A percentile compares a stretch with the other conserved stretches of the same genome.
phyloP scores from a whole-genome alignment of 495 filamentous ascomycete species.

The Talaromyces ruber region DNA sequence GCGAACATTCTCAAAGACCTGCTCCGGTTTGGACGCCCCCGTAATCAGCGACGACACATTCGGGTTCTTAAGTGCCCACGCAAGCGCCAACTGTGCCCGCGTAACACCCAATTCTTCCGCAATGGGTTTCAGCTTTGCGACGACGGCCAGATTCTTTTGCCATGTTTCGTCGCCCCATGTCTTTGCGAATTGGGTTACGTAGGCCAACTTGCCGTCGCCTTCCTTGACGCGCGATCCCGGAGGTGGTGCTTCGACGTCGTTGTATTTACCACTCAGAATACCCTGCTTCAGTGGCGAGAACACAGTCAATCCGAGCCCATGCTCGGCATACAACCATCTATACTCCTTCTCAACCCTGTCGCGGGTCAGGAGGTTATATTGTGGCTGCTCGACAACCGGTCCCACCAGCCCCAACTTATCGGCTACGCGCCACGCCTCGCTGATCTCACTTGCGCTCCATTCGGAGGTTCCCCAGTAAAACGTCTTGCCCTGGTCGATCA shows the following conservation, averaged over 20 bases:
- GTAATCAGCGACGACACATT: constrained; percentile 70
- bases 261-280: constrained; percentile 64
- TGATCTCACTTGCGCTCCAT: constrained; percentile 77
- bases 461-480: constrained; percentile 92
- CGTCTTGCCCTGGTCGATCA: constrained; percentile 67
- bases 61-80: constrained; percentile 72
- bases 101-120: constrained; percentile 59
- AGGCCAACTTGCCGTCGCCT: constrained; percentile 8
- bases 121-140: constrained; percentile 45
- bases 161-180: constrained; percentile 11
- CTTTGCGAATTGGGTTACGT: constrained; percentile 8
- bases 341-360: constrained; percentile 61
- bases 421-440: constrained; percentile 64
- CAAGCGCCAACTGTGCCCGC: constrained; percentile 60
- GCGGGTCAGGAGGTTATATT: constrained; percentile 68
- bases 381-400: constrained; percentile 76
- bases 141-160: constrained; percentile 9
- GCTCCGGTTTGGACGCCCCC: constrained; percentile 62
- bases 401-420: constrained; percentile 69
- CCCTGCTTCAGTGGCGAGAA: constrained; percentile 56
- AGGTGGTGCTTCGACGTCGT: constrained; percentile 30
- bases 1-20: constrained; percentile 63
- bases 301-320: constrained; percentile 54
- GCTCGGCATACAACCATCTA: constrained; percentile 42
- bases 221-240: constrained; percentile 2